Conservation (phyloP, 768 basidiomycete genomes). For the Tricholoma bakamatsutake region DNA sequence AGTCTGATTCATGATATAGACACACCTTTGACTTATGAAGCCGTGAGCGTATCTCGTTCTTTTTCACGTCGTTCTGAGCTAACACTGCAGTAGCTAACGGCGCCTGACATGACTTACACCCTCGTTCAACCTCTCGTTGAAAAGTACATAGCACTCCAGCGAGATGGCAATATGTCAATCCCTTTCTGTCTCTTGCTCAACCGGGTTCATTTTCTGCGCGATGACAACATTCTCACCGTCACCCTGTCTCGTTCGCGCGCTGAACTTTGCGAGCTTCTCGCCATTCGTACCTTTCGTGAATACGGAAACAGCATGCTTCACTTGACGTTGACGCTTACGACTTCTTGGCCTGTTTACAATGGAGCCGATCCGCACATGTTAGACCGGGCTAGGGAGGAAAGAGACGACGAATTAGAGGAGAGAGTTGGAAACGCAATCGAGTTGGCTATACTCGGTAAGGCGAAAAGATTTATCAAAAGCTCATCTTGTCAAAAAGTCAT, state of each 20-base stretch:
- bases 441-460: conserved; percentile 81
- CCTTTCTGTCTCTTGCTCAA: conserved; percentile 89
- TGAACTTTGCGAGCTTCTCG: conserved; percentile 83
- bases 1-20: conserved; percentile 36
- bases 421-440: conserved; percentile 90
- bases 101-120: conserved; percentile 87
- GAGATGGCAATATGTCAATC: conserved; percentile 70
- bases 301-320: conserved; percentile 64
- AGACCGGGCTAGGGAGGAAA: conserved; percentile 51
- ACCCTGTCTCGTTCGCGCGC: conserved; percentile 73
- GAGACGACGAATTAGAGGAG: conserved; percentile 69
- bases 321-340: conserved; percentile 66
- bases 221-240: conserved; percentile 64
- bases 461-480: conserved; percentile 86
- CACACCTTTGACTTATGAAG: conserved; percentile 78
- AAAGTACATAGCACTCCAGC: conserved; percentile 74
- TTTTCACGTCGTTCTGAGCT: background rate
- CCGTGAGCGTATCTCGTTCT: conserved; percentile 38
- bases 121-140: conserved; percentile 84
- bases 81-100: conserved; percentile 47
- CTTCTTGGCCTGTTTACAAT: conserved; percentile 74
- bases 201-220: conserved; percentile 77
- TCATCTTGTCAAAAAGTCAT: conserved; percentile 89
- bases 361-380: conserved; percentile 63
- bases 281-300: conserved; percentile 70